Conservation (phyloP, 176 grass and related monocot genomes). For the Pontederia paniculata region DNA sequence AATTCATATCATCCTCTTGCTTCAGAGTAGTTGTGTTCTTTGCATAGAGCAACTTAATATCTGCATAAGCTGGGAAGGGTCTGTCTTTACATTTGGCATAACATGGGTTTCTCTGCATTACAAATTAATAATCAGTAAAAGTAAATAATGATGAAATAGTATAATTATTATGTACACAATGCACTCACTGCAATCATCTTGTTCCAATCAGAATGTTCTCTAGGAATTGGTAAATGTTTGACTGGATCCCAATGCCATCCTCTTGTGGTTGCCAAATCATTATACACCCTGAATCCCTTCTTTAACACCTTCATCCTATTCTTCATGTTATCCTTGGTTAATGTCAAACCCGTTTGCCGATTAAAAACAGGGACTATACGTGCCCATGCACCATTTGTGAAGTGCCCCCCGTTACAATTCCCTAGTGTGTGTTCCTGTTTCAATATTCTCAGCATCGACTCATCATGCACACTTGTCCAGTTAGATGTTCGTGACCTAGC, state of each 20-base stretch:
- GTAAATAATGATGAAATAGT: conserved; percentile 1
- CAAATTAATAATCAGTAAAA: conserved; percentile 11
- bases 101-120: conserved; percentile 21
- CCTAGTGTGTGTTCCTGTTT: conserved; percentile 7
- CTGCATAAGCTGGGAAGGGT: conserved; percentile 27
- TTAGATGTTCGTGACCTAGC: not conserved
- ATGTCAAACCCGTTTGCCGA: not conserved
- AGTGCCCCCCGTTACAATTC: not conserved
- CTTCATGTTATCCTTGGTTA: conserved; percentile 1
- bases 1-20: conserved; percentile 24
- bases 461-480: not conserved
- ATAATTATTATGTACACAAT: not conserved
- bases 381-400: conserved; percentile 1
- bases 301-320: conserved; percentile 4
- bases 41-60: conserved; percentile 25
- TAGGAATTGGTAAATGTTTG: conserved; percentile 1
- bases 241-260: conserved; percentile 5
- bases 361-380: conserved; percentile 7
- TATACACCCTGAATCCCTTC: conserved; percentile 3
- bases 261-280: not conserved
- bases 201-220: conserved; percentile 2
- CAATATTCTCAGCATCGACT: not conserved
- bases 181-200: not conserved
- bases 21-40: conserved; percentile 15
- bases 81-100: conserved; percentile 25